These are phyloP conservation scores for Oenanthe sinensis DNA, from an alignment of 129 eudicot species.

Conservation along the genomic window DNA sequence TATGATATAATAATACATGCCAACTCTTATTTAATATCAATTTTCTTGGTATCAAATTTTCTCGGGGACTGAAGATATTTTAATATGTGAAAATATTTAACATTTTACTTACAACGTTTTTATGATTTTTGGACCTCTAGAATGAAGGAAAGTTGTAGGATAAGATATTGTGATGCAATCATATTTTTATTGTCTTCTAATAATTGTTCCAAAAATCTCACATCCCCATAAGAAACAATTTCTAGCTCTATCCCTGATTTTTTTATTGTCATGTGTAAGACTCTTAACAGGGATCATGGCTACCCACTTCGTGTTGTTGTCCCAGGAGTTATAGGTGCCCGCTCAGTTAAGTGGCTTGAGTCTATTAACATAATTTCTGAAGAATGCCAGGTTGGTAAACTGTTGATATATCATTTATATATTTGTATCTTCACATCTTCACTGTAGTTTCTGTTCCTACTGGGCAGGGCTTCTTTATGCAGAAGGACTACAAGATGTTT, in stretches of 20 bases:
- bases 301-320: slow-evolving; percentile 93
- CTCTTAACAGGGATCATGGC: slow-evolving; percentile 99
- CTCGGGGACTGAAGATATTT: neutral
- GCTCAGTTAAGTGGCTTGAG: slow-evolving; percentile 97
- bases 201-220: neutral
- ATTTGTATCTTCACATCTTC: neutral
- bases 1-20: neutral
- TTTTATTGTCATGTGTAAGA: slow-evolving; percentile 27
- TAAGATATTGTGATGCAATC: neutral
- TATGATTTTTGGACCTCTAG: neutral
- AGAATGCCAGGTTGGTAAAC: slow-evolving; percentile 73
- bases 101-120: neutral
- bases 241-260: slow-evolving; percentile 1
- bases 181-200: neutral
- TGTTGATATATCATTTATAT: neutral
- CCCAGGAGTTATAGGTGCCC: slow-evolving; percentile 98
- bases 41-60: neutral
- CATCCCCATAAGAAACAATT: neutral
- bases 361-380: slow-evolving; percentile 73
- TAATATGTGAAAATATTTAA: neutral
- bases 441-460: slow-evolving; percentile 21
- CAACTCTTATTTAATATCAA: neutral
- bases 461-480: slow-evolving; percentile 91
- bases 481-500: slow-evolving; percentile 94
- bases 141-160: neutral